Evolutionary conservation across 176 grass and related monocot species (phyloP), one percentile per base, ranked within the genome.

Genomic region (Calamus simplicifolius): DNA sequence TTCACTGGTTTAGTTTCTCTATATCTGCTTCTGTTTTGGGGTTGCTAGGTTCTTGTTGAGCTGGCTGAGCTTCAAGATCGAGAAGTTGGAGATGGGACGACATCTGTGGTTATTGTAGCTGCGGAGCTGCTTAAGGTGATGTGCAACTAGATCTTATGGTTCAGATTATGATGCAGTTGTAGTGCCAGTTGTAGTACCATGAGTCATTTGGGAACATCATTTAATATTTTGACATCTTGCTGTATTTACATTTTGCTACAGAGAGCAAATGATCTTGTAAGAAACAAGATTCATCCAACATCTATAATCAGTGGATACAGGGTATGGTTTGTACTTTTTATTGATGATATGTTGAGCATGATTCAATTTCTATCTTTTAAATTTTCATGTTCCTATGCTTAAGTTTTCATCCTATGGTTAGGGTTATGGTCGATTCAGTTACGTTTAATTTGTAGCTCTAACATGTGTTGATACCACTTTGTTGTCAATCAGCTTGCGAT

Each of bases 61-160:
- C 75, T 92, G 73, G 87, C 87, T 61, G 93, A 89, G 67, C 93
- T 92, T 71, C 93, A 98, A 81, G 93, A 98, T 30, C 69, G 70
- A 2, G 93, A 98, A 64, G 93, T 98, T n/a, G 87, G 93, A 73
- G 84, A 97, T 71, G 93, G 93, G 38, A 92, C 93, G 18, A 92
- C 93, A 65, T 92, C 93, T 60, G 81, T 82, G 18, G 93, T 92
- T 57, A 76, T 83, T 54, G 71, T 97, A 56, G 93, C 84, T 25
- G 84, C 93, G 52, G 93, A 92, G 68, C 68, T 97, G 66, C 93
- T 92, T 26, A 92, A 85, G 93, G 93, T 91, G 73, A 70, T 27
- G 12, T 67, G 21, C 18, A 59, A 59, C 56, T 18, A 49, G 10
- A 43, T 43, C 35, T 13, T 43, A 43, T 43, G 35, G 35, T 43